Evolutionary conservation across 176 grass and related monocot genomes (phyloP), one percentile per base, ranked within the genome.

Genomic region (Aegilops bicornis): DNA sequence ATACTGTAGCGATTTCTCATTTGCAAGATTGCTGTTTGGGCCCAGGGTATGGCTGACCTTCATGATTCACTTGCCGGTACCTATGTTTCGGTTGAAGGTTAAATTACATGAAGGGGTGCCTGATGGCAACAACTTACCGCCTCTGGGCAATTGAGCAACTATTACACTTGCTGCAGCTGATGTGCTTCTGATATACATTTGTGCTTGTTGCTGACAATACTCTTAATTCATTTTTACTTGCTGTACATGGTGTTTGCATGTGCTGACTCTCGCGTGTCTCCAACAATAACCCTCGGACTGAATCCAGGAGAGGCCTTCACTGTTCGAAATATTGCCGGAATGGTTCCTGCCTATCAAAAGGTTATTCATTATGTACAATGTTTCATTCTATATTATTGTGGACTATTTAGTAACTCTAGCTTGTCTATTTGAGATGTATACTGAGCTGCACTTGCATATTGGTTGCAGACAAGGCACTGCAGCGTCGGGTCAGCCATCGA

Each of bases 221-320:
- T 54, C 13, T 78, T 69, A 85, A 45, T 76, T 56, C 43, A 10
- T 77, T 76, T 27, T 83, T 87, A 7, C 60, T 78, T 87, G 79
- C 88, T 94, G 90, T 98, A 91, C 85, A 93, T 95, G 95, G 91
- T 98, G 85, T 98, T 98, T 58, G 89, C 92, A 7, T 97, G 92
- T 35, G 80, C 95, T 30, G 95, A 93, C 59, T 95, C 87, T 0
- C 95, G 91, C 45, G 91, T 95, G 79, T 97, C 92, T 89, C 95
- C 91, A n/a, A 95, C 87, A 17, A 87, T 95, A 70, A 87, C 78
- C 42, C 82, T 97, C n/a, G 83, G 78, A 27, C 85, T 95, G 71
- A 54, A 93, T 54, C 95, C 95, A 10, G 95, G 95, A 50, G 93
- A 98, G 84, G 92, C 95, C 60, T 98, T 98, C 75, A 88, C 89